Base-by-base conservation (phyloP, 768 basidiomycete species). In the Cyclocybe cylindracea region DNA sequence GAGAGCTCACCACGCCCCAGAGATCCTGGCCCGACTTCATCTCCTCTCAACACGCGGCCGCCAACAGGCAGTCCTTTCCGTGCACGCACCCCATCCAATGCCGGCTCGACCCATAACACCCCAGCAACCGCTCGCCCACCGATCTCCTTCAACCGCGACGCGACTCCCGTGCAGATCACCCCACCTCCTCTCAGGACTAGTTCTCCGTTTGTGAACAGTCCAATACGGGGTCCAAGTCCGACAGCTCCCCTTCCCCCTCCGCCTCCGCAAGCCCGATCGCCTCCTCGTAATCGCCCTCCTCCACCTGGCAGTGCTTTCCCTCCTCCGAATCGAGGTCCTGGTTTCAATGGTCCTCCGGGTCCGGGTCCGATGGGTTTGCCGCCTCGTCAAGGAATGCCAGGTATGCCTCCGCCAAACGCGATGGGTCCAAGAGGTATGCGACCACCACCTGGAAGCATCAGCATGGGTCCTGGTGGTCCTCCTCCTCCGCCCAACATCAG, bases 41-140 rank as follows among this genome's bases (percentile, higher is more conserved):
- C 64, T 16, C 64, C 62, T 32, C 50, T 63, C 33, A 64, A 62
- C 51, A 53, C 55, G 31, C 66, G 63, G 24, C 64, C 62, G 6
- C 61, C 56, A 13, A 60, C 62, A 29, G 39, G 53, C 19, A 49
- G 36, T n/a, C 4, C 10, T 19, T 32, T 34, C 11, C 52, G 52
- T 35, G 18, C 39, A 5, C 24, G 50, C 32, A 46, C 56, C 19
- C 48, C 49, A 16, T 49, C 52, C 7, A 45, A 55, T 50, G 42
- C 48, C 29, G 36, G 44, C 29, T 61, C 64, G 0, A 59, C 24
- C 10, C 54, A 55, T 38, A 59, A 54, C 5, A 52, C 65, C 3
- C 67, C 66, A 4, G 42, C 53, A 8, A 65, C 64, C 19, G 56
- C 70, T 31, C 56, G 65, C 16, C 62, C 64, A 1, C 39, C 59